A percentile compares a stretch with the other conserved stretches of the same genome.
Conservation (phyloP, 2,329 filamentous ascomycete species). For the Biscogniauxia sp. region DNA sequence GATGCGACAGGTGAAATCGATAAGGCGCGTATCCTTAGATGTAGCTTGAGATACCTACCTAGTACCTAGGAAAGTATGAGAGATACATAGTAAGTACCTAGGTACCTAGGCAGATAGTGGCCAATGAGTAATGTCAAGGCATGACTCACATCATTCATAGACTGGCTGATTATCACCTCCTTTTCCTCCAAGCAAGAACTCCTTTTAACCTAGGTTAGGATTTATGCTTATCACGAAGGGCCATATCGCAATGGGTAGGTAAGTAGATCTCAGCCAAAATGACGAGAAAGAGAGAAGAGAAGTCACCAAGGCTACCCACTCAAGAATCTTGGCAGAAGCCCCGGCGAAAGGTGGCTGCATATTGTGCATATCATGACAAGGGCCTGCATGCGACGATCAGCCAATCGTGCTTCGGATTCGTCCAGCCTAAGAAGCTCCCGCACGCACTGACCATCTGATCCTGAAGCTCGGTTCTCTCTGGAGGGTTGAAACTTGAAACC, state of each 20-base stretch:
- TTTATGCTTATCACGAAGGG: not conserved
- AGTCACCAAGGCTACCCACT: not conserved
- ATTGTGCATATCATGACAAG: conserved; percentile 10
- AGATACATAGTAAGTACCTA: too few relatives aligned
- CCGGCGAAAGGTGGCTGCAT: conserved; percentile 9
- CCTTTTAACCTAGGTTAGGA: too few relatives aligned
- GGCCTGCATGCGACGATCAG: not conserved
- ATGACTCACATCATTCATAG: not conserved
- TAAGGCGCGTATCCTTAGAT: too few relatives aligned
- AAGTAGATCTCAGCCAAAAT: not conserved
- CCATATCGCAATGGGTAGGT: too few relatives aligned
- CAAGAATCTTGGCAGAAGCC: conserved; percentile 16
- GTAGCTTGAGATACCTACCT: too few relatives aligned
- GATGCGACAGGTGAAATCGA: too few relatives aligned
- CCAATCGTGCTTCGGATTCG: conserved; percentile 1
- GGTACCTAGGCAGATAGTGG: not conserved
- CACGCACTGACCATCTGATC: not conserved
- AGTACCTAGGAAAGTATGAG: too few relatives aligned
- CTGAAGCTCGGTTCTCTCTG: not conserved
- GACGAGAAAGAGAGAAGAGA: conserved; percentile 17
- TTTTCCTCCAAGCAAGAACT: not conserved
- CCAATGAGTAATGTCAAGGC: not conserved
- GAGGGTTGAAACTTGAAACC: not conserved
- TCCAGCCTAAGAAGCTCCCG: not conserved
- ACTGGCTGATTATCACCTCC: not conserved